Evolutionary conservation across 345 rosid genomes (phyloP).

Genomic region (Clausena lansium): DNA sequence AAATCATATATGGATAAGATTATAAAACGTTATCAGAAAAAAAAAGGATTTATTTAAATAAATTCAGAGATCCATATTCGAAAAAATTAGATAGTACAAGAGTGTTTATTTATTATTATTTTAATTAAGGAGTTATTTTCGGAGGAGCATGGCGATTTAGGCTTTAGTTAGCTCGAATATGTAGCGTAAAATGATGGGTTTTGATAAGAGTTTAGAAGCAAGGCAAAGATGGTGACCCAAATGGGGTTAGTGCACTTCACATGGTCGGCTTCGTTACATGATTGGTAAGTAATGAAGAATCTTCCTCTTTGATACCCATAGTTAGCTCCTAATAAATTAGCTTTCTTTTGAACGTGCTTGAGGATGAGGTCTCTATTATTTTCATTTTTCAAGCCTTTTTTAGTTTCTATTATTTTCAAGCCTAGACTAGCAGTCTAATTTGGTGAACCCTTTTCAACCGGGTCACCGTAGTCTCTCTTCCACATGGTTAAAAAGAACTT

Average conservation of each 20-base stretch:
- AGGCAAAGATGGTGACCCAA: background rate
- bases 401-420: background rate
- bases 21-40: no score
- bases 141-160: background rate
- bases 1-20: no score
- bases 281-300: background rate
- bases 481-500: background rate
- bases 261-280: background rate
- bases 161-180: background rate
- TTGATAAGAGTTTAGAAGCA: background rate
- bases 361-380: background rate
- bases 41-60: no score
- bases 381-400: background rate
- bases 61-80: background rate
- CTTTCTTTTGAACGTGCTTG: background rate
- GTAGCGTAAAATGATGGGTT: background rate
- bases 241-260: background rate
- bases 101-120: no score
- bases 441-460: background rate
- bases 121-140: background rate
- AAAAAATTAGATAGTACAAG: no score
- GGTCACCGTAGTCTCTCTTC: background rate
- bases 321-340: background rate
- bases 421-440: background rate
- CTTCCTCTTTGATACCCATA: background rate